Evolutionary conservation across 1,284 basidiomycete species (phyloP).

Genomic region (Hypsizygus ulmarius): DNA sequence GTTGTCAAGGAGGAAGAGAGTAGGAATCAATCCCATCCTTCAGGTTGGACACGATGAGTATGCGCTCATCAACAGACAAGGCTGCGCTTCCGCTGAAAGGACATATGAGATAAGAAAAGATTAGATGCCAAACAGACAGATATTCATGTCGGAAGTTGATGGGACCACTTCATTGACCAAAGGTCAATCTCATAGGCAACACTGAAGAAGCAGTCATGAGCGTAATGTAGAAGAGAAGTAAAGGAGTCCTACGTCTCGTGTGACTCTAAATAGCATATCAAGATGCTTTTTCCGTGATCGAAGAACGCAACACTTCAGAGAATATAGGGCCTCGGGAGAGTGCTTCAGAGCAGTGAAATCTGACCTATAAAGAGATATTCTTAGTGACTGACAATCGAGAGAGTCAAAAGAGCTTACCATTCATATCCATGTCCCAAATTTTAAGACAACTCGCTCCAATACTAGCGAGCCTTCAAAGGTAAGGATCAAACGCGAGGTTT

Average conservation of each 20-base stretch:
- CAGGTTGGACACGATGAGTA: neutral
- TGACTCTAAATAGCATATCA: slow-evolving; percentile 1
- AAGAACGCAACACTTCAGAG: neutral
- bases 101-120: neutral
- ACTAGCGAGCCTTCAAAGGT: neutral
- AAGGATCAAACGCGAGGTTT: neutral
- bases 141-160: neutral
- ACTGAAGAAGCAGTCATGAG: neutral
- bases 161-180: slow-evolving; percentile 1
- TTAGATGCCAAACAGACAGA: neutral
- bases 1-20: neutral
- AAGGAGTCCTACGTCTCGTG: neutral
- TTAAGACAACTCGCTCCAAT: neutral
- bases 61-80: neutral
- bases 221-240: neutral
- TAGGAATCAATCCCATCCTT: slow-evolving; percentile 1
- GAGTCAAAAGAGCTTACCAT: neutral
- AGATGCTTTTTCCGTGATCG: neutral
- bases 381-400: too few species aligned
- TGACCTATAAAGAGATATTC: too few species aligned
- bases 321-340: neutral
- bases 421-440: slow-evolving; percentile 1
- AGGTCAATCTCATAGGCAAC: neutral
- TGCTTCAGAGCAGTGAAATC: neutral
- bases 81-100: neutral